Evolutionary conservation across 2,329 filamentous ascomycete genomes (phyloP), one percentile per base, ranked within the genome.

Genomic region (Massarina eburnea): DNA sequence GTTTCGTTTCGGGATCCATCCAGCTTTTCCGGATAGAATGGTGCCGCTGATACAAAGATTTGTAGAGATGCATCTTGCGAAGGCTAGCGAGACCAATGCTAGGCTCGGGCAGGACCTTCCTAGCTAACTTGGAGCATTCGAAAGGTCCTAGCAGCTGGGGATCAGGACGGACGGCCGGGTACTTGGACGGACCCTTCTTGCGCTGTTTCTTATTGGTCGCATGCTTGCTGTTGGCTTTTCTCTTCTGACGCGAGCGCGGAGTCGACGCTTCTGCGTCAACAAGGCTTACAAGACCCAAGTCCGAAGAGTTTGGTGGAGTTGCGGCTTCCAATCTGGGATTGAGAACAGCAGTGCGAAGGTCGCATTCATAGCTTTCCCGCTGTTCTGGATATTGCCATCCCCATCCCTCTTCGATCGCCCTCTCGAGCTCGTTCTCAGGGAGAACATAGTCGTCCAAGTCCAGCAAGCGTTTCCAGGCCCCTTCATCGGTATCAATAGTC

Each of bases 21-120:
- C 94, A 99, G 65, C 86, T 91, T 66, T 88, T 85, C 37, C 89
- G 85, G 53, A 99, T 95, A 71, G 94, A 85, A 70, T 94, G 82
- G 66, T 97, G 91, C 8, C 94, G 86, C 52, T 92, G 89, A 66
- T 97, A 99, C 4, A 99, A 80, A 0, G 92, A 95, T 70, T 99
- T 99, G 80, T 89, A 97, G 1, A 99, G 82, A 69, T 97, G 94
- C 48, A 97, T 81, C 58, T 86, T 87, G 36, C 88, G 84, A 26
- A 99, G 75, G 58, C 84, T 88, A 3, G 89, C 76, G 4, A 97
- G 71, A 10, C 91, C 91, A 32, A 95, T 76, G 34, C 86, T 80
- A 6, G 91, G 91, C 61, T 92, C 87, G 2, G 90, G 88, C 12
- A 96, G 84, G 8, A 90, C 89, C 24, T 84, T 67, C 3, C 86